A percentile compares a stretch with the other conserved stretches of the same genome.
These are phyloP conservation scores for Catharanthus roseus DNA, from an alignment of 257 asterid species.

Conservation along the genomic window DNA sequence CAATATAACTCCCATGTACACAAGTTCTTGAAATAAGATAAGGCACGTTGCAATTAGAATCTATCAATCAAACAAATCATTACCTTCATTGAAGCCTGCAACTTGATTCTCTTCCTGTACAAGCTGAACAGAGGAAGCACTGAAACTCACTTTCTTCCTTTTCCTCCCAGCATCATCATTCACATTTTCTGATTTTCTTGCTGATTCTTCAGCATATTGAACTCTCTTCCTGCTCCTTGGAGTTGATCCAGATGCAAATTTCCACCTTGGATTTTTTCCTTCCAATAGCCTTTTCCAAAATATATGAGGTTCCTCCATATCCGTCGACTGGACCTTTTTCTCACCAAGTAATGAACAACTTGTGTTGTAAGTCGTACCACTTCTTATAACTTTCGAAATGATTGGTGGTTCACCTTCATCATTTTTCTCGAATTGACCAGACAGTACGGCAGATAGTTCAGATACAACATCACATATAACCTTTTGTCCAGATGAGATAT, in stretches of 20 bases:
- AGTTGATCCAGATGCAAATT: constrained; percentile 34
- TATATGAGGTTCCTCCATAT: constrained; percentile 50
- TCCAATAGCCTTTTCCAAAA: constrained; percentile 75
- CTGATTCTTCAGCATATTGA: constrained; percentile 37
- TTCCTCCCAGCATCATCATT: constrained; percentile 48
- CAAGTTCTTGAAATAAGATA: background rate
- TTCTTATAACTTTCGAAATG: constrained; percentile 55
- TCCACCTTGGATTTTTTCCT: constrained; percentile 63
- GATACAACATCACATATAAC: constrained; percentile 43
- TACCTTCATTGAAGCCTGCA: constrained; percentile 26
- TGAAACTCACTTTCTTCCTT: constrained; percentile 42
- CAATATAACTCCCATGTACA: background rate
- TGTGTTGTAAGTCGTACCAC: constrained; percentile 41
- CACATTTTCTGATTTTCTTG: constrained; percentile 25
- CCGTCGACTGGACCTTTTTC: constrained; percentile 37
- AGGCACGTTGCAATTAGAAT: background rate
- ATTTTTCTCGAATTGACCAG: constrained; percentile 23
- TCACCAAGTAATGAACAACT: constrained; percentile 56
- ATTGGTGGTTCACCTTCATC: constrained; percentile 27
- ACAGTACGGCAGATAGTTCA: constrained; percentile 53
- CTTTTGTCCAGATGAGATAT: constrained; percentile 38
- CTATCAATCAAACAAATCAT: background rate
- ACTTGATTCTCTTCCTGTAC: constrained; percentile 19
- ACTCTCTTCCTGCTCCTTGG: constrained; percentile 73
- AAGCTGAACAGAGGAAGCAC: constrained; percentile 21